These are phyloP conservation scores for Atalantia buxifolia DNA, from an alignment of 345 rosid genomes.

Conservation along the genomic window DNA sequence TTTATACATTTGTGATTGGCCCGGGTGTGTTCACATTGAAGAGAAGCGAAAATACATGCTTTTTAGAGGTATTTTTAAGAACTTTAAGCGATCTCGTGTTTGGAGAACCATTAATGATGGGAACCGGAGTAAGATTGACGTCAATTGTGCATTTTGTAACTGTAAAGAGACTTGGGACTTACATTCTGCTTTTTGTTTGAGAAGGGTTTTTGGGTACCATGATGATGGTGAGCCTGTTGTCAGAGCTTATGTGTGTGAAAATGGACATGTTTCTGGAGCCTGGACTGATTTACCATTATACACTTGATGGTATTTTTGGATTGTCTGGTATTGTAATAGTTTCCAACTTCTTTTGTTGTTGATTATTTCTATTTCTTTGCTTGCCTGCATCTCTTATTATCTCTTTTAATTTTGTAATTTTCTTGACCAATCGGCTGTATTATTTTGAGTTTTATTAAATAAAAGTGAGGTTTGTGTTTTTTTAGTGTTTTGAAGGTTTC, in stretches of 20 bases:
- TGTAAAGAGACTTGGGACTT: slow-evolving; percentile 86
- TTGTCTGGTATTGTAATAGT: background rate
- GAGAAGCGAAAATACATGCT: slow-evolving; percentile 90
- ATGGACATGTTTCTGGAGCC: slow-evolving; percentile 96
- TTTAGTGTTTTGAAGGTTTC: background rate
- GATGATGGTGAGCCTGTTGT: slow-evolving; percentile 96
- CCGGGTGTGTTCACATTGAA: slow-evolving; percentile 77
- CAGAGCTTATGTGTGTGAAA: slow-evolving; percentile 94
- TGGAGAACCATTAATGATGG: slow-evolving; percentile 91
- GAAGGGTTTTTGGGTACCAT: slow-evolving; percentile 68
- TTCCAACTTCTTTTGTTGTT: background rate
- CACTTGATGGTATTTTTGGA: slow-evolving; percentile 29
- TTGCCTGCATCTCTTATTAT: background rate
- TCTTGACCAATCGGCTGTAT: background rate
- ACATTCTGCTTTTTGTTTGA: slow-evolving; percentile 88
- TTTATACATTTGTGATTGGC: slow-evolving; percentile 89
- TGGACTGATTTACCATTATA: slow-evolving; percentile 82
- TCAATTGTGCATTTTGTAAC: slow-evolving; percentile 75
- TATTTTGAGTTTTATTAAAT: slow-evolving; percentile 1
- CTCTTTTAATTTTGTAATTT: background rate
- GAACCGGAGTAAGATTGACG: slow-evolving; percentile 48
- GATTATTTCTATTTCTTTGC: background rate
- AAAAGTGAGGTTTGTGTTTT: background rate
- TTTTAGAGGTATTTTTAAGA: slow-evolving; percentile 85
- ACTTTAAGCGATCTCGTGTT: slow-evolving; percentile 73